Percentiles rank a stretch among this genome's conserved stretches.
These are phyloP conservation scores for Trichoderma erinaceum DNA, from an alignment of 495 filamentous ascomycete genomes.

Conservation along the genomic window DNA sequence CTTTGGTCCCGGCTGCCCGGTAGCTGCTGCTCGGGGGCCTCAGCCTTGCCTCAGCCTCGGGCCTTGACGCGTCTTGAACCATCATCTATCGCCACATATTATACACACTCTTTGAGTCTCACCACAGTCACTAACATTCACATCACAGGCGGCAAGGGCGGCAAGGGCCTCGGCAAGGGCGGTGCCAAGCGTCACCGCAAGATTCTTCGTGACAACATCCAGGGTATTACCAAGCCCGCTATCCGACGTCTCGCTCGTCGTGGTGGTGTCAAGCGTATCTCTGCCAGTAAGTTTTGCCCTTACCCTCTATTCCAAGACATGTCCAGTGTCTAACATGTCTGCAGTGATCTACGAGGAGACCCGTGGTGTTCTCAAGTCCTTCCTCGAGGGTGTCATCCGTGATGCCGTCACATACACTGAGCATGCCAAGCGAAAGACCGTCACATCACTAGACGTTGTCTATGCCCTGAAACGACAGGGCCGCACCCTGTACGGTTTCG, in stretches of 20 bases:
- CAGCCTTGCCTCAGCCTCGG: neutral
- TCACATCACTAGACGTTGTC: conserved; percentile 90
- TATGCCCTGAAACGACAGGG: conserved; percentile 92
- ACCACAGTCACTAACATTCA: conserved; percentile 23
- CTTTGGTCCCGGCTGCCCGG: too few relatives aligned
- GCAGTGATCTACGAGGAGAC: conserved; percentile 98
- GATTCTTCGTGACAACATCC: conserved; percentile 99
- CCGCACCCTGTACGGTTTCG: conserved; percentile 94
- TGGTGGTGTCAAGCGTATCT: conserved; percentile 99
- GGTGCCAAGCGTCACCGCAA: conserved; percentile 94
- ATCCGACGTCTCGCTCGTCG: conserved; percentile 99
- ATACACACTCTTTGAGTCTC: conserved; percentile 12
- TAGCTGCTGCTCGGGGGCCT: neutral
- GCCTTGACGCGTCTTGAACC: conserved; percentile 1
- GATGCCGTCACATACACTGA: conserved; percentile 98
- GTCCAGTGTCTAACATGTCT: conserved; percentile 28
- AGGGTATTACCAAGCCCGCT: conserved; percentile 99
- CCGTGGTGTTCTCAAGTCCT: conserved; percentile 99
- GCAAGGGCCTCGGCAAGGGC: conserved; percentile 88
- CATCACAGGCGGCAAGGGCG: conserved; percentile 77
- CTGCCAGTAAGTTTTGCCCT: conserved; percentile 60
- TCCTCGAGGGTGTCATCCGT: conserved; percentile 99
- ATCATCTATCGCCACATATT: conserved; percentile 16
- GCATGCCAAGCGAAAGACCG: conserved; percentile 96
- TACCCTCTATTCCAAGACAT: too few relatives aligned